Base-by-base conservation (phyloP, 1,284 basidiomycete species). In the Coniferiporia sulphurascens region DNA sequence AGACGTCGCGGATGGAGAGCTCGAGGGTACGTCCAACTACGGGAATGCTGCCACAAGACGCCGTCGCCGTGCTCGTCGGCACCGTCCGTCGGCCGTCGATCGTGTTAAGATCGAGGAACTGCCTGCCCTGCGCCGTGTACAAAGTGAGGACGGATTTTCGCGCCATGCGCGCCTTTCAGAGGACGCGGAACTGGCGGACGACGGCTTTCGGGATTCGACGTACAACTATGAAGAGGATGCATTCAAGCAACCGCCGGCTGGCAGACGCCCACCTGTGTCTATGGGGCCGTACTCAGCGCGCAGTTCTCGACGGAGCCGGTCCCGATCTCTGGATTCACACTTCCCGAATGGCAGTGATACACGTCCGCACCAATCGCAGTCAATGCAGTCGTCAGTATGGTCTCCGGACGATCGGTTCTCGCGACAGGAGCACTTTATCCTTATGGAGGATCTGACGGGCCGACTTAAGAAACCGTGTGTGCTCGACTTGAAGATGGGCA, bases 401-500 rank as follows among this genome's bases (percentile, higher is more conserved):
- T 46, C 51, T 1, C 13, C 49, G 19, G 50, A 60, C 13, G 59
- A 56, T 32, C 35, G 46, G 22, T 58, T 58, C 35, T 85, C 91
- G 13, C 86, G 95, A 15, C 95, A 97, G 73, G 95, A 98, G 71
- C 90, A 98, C 70, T 99, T 99, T 73, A 95, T 99, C 66, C 81
- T 99, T 63, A 96, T 99, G 93, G 96, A 99, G 73, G 97, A 99
- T 70, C 77, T 99, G 48, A 99, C 96, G 1, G 97, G 97, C 19
- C 80, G 91, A n/a, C 75, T 98, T 66, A 95, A 91, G 72, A 86
- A 85, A 55, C 93, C 97, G 3, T 99, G 96, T 70, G 97, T 99
- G 46, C 84, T 99, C 65, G 96, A 99, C 73, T 78, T 99, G 67
- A 99, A 99, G 80, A 99, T 99, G 96, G 96, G 96, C 12, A 98